A percentile compares a stretch with the other conserved stretches of the same genome.
These are phyloP conservation scores for Ophiosphaerella korrae DNA, from an alignment of 2,329 filamentous ascomycete species.

Conservation along the genomic window DNA sequence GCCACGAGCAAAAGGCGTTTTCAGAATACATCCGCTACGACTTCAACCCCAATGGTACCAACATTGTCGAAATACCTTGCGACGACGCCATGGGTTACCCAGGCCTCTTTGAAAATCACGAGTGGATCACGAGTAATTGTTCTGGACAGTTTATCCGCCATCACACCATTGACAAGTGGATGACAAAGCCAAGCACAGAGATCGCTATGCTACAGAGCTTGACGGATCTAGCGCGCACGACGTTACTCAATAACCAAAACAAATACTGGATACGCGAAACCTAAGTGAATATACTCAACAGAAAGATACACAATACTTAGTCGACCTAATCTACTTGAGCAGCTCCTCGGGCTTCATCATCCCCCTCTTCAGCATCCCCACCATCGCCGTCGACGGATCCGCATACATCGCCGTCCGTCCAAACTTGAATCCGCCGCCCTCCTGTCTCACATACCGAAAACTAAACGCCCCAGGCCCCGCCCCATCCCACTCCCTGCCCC, in stretches of 20 bases:
- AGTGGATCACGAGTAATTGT: slow-evolving; percentile 23
- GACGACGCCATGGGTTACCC: slow-evolving; percentile 44
- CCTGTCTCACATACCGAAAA: slow-evolving; percentile 10
- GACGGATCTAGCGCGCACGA: slow-evolving; percentile 13
- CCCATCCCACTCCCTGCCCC: slow-evolving; percentile 17
- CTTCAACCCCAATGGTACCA: slow-evolving; percentile 29
- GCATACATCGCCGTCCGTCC: slow-evolving; percentile 8
- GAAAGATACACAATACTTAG: too few species aligned
- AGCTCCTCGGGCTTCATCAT: slow-evolving; percentile 21
- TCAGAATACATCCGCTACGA: slow-evolving; percentile 43
- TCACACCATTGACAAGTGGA: slow-evolving; percentile 28
- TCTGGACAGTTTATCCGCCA: slow-evolving; percentile 35
- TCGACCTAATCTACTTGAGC: slow-evolving; percentile 6
- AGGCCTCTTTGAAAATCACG: slow-evolving; percentile 13
- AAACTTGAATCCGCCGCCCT: slow-evolving; percentile 6
- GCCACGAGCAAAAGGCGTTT: slow-evolving; percentile 44
- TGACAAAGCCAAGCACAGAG: slow-evolving; percentile 22
- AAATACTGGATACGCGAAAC: slow-evolving; percentile 15
- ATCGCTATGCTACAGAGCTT: slow-evolving; percentile 19
- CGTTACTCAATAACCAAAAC: slow-evolving; percentile 11
- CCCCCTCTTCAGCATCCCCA: slow-evolving; percentile 16
- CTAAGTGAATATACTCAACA: too few species aligned
- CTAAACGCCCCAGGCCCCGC: slow-evolving; percentile 9
- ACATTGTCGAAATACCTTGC: slow-evolving; percentile 40
- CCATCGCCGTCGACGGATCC: slow-evolving; percentile 12